Base-by-base conservation (phyloP, 495 filamentous ascomycete species). In the Aspergillus indologenus region DNA sequence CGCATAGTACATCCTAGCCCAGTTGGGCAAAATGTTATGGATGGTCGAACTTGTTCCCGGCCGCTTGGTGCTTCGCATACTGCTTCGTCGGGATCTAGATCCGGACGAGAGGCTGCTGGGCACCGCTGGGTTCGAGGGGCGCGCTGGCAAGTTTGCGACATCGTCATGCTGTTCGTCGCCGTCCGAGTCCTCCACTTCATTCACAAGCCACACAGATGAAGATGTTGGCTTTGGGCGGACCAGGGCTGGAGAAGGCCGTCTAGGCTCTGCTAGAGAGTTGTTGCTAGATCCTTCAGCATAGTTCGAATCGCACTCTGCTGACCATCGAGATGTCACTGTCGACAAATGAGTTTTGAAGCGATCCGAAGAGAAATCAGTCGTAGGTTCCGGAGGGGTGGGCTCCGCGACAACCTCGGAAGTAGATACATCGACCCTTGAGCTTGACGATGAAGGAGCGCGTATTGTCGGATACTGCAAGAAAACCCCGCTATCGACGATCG, bases 301-400 rank as follows among this genome's bases (percentile, higher is more conserved):
- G 63, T 66, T 50, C 72, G 61, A 64, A 54, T 76, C 57, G 40
- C 56, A 57, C 54, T 79, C 78, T n/a, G 70, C 72, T 3, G 76
- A 79, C 73, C 84, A 84, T 57, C 86, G 84, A 20, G 89, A 90
- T 53, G 82, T 80, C 26, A 91, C 87, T 18, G 87, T 86, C 19
- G 89, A 90, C 14, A 92, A 78, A 67, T 89, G 86, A 64, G 87
- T 85, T 68, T 87, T 90, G 83, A 87, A 89, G 74, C 83, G 83
- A 54, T 74, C 73, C 8, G 72, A 73, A 18, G 70, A 68, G 20
- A 68, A 68, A 45, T 79, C 78, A 0, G 67, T 63, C 24, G 68
- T 70, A 45, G 64, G 69, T 42, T 69, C 73, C 18, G 61, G 73
- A 12, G 53, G 20, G 45, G 48, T 60, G 24, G 47, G 42, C 17